Evolutionary conservation across 169 alveolate species (phyloP).

Genomic region (Babesia ovis): DNA sequence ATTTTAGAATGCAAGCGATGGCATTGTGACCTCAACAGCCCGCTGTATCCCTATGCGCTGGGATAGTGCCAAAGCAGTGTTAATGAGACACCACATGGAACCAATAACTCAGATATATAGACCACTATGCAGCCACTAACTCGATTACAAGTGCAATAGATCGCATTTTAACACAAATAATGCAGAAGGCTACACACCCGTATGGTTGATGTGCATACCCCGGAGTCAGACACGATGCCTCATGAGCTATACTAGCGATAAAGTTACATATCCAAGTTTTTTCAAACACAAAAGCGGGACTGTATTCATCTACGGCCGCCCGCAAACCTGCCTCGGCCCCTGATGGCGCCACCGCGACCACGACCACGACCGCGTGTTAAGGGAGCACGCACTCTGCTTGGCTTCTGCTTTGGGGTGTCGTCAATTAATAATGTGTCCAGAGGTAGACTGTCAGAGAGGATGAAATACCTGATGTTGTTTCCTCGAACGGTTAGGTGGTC

Average conservation of each 20-base stretch:
- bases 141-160: no score
- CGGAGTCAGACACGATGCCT: not conserved
- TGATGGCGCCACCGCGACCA: conserved; percentile 70
- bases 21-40: not conserved
- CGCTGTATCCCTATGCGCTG: not conserved
- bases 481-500: conserved; percentile 83
- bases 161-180: not conserved
- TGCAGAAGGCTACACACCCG: conserved; percentile 15
- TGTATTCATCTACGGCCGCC: conserved; percentile 17
- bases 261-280: not conserved
- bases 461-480: conserved; percentile 93
- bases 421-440: conserved; percentile 94
- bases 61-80: no score
- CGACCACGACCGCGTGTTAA: conserved; percentile 67
- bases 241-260: conserved; percentile 1
- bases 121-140: no score
- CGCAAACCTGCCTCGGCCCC: conserved; percentile 68
- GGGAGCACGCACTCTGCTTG: conserved; percentile 72
- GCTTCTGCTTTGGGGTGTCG: conserved; percentile 91
- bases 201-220: not conserved
- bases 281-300: not conserved
- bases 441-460: conserved; percentile 93
- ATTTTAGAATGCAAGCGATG: not conserved
- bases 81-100: no score
- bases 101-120: no score